A percentile compares a stretch with the other conserved stretches of the same genome.
phyloP scores from a whole-genome alignment of 768 basidiomycete genomes.

The Pisolithus sp. region DNA sequence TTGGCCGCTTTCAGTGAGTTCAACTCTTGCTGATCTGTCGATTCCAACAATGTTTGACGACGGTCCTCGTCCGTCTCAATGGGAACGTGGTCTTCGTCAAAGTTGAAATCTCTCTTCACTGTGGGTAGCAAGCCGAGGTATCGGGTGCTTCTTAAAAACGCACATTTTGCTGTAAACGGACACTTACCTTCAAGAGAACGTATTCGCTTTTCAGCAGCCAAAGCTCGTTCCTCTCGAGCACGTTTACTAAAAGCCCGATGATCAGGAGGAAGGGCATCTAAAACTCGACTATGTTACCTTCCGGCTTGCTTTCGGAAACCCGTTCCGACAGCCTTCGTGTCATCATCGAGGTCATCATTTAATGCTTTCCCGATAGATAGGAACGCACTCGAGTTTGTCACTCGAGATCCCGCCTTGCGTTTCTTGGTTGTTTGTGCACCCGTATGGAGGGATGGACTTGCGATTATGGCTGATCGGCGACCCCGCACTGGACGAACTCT shows the following conservation, averaged over 20 bases:
- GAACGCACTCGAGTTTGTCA: conserved; percentile 59
- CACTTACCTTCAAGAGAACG: conserved; percentile 34
- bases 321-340: conserved; percentile 38
- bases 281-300: conserved; percentile 37
- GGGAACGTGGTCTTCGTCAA: conserved; percentile 36
- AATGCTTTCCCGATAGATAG: conserved; percentile 49
- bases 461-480: conserved; percentile 18
- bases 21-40: conserved; percentile 38
- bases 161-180: conserved; percentile 18
- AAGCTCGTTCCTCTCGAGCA: conserved; percentile 71
- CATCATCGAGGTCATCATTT: conserved; percentile 34
- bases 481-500: conserved; percentile 52
- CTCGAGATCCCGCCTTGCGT: conserved; percentile 66
- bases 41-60: conserved; percentile 44
- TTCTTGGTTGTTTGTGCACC: conserved; percentile 59
- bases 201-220: conserved; percentile 64
- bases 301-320: conserved; percentile 69
- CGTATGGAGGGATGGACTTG: conserved; percentile 46
- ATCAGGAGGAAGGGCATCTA: background rate
- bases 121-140: background rate
- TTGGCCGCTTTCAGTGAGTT: conserved; percentile 37
- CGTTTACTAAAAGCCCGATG: conserved; percentile 51
- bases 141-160: conserved; percentile 12
- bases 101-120: conserved; percentile 23
- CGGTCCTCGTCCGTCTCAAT: conserved; percentile 42